Evolutionary conservation across 2,329 filamentous ascomycete species (phyloP), one percentile per base, ranked within the genome.

Genomic region (Sclerotinia sclerotiorum): DNA sequence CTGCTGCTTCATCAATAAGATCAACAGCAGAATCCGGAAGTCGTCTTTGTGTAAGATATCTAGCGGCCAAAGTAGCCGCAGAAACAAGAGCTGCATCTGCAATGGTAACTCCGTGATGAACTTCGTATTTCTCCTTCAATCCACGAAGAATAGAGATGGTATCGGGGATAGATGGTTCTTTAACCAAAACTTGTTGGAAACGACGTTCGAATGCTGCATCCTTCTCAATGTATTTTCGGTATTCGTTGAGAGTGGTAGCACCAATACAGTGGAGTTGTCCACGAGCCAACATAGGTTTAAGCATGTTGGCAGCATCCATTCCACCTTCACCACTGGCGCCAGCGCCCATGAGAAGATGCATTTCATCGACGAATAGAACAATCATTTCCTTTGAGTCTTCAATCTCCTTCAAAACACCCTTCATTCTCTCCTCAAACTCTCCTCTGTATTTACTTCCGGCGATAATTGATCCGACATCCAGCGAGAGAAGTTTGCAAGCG

Each of bases 401-500:
- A 69, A 99, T 97, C 82, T 99, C 95, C 80, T 98, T 99, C 75
- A 99, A 81, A 6, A 99, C 95, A 67, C 94, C 94, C 86, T 99
- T 99, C 94, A 99, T 98, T 74, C 95, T 88, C 84, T 99, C 95
- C 79, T 99, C 95, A 70, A 99, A 99, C 79, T 99, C 95, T 82
- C 95, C 95, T 62, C 95, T 90, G 83, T 96, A 99, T 82, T 99
- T 99, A 87, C 93, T 97, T 74, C 95, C 95, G 69, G 95, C 95
- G 72, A 99, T 94, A 68, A 99, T 84, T 32, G 94, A 91, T 75
- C 95, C 95, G 60, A 99, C 94, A 77, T 99, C 95, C 57, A 99
- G 88, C 5, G 95, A 97, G 68, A 99, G 88, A 70, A 99, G 85
- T 79, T 91, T 95, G 86, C 95, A 99, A 69, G 92, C 90, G 65